These are phyloP conservation scores for Colletotrichum camelliae DNA, from an alignment of 2,329 filamentous ascomycete genomes.

Conservation along the genomic window DNA sequence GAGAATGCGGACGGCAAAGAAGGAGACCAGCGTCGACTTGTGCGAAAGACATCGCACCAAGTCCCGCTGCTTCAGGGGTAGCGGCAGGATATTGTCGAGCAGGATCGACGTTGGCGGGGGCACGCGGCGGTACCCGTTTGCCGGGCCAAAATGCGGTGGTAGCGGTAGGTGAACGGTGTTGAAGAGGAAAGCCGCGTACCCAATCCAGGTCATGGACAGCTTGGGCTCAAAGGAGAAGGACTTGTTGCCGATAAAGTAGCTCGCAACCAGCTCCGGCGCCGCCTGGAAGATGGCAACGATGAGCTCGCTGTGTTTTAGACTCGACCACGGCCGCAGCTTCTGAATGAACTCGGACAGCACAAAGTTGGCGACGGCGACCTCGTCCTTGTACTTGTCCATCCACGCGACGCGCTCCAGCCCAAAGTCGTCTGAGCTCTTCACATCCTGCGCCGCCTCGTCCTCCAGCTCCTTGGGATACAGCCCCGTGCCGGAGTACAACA, in stretches of 20 bases:
- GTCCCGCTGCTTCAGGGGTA: constrained; percentile 80
- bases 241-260: constrained; percentile 83
- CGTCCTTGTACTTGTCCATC: constrained; percentile 69
- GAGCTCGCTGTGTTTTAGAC: constrained; percentile 80
- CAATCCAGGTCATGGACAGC: constrained; percentile 91
- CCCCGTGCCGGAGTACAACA: constrained; percentile 78
- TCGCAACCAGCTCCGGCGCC: constrained; percentile 84
- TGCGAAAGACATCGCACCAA: constrained; percentile 80
- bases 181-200: constrained; percentile 89
- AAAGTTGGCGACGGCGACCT: constrained; percentile 79
- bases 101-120: constrained; percentile 82
- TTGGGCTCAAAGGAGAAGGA: constrained; percentile 91
- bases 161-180: constrained; percentile 78
- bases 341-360: constrained; percentile 80
- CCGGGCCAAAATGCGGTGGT: constrained; percentile 74
- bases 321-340: constrained; percentile 82
- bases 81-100: constrained; percentile 86
- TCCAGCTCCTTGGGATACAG: constrained; percentile 81
- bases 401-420: constrained; percentile 74
- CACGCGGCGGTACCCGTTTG: constrained; percentile 62
- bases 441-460: constrained; percentile 40
- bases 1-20: constrained; percentile 84
- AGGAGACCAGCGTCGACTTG: constrained; percentile 78
- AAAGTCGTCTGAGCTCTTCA: constrained; percentile 57
- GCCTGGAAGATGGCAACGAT: constrained; percentile 79